Evolutionary conservation across 305 asterid species (phyloP).

Genomic region (Ajuga reptans): DNA sequence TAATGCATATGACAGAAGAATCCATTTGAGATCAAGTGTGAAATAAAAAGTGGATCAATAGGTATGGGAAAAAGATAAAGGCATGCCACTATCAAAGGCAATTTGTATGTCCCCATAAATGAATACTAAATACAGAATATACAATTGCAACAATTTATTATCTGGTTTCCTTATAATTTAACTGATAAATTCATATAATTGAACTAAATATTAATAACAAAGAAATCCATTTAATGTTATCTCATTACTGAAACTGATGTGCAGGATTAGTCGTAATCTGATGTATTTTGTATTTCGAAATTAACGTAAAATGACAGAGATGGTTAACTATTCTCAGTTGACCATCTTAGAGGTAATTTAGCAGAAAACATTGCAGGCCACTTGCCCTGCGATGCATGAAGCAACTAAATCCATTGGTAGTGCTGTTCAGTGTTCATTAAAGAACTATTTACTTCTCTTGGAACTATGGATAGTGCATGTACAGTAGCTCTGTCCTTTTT

Average conservation of each 20-base stretch:
- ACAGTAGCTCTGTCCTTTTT: constrained; percentile 20
- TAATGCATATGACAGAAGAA: neutral
- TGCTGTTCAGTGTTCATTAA: constrained; percentile 21
- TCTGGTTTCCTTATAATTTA: neutral
- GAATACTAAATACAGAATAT: neutral
- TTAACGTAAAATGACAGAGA: neutral
- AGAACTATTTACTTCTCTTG: constrained; percentile 26
- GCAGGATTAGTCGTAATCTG: neutral
- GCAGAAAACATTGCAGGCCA: constrained; percentile 10
- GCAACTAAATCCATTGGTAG: neutral
- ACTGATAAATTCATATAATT: neutral
- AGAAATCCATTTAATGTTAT: neutral
- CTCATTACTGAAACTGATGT: neutral
- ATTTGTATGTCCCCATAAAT: neutral
- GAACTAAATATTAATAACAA: neutral
- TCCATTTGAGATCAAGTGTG: neutral
- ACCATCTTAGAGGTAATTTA: neutral
- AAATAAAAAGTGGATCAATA: neutral
- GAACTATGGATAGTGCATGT: constrained; percentile 24
- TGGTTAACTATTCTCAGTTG: neutral
- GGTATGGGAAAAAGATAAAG: constrained; percentile 1
- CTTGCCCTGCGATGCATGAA: constrained; percentile 18
- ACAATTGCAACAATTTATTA: neutral
- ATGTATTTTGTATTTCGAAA: constrained; percentile 1
- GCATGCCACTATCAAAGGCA: neutral